These are phyloP conservation scores for Scedosporium apiospermum DNA, from an alignment of 2,329 filamentous ascomycete species.

Conservation along the genomic window DNA sequence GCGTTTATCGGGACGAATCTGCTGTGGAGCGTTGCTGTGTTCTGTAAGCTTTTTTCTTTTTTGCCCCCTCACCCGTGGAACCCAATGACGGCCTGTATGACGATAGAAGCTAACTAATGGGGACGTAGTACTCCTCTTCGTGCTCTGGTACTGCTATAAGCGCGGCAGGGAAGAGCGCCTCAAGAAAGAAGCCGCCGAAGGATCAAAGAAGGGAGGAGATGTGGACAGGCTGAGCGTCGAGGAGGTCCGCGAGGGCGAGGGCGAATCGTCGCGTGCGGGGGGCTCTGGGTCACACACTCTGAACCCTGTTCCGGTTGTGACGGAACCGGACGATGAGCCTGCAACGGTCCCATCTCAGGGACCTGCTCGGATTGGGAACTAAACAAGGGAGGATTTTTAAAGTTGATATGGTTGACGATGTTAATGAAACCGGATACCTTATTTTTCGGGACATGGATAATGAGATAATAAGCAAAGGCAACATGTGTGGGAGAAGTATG, in stretches of 20 bases:
- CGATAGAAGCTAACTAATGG: not conserved
- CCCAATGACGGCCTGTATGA: too few species aligned
- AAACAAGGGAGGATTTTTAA: not conserved
- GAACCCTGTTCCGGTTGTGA: not conserved
- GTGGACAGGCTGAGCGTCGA: constrained; percentile 31
- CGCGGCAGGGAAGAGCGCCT: constrained; percentile 79
- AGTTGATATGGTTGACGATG: not conserved
- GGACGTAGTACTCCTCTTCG: constrained; percentile 68
- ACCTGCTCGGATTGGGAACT: not conserved
- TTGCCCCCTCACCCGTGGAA: not conserved
- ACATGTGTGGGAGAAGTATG: too few species aligned
- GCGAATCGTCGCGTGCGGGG: not conserved
- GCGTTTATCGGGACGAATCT: constrained; percentile 88
- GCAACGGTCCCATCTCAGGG: not conserved
- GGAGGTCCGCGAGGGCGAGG: not conserved
- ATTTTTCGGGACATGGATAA: too few species aligned
- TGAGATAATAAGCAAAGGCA: too few species aligned
- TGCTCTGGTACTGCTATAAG: constrained; percentile 98
- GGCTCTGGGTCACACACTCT: not conserved
- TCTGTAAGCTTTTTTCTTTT: constrained; percentile 50
- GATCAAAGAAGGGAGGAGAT: constrained; percentile 6
- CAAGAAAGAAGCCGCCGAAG: constrained; percentile 41
- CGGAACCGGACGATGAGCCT: not conserved
- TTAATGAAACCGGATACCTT: too few species aligned
- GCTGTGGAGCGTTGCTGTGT: constrained; percentile 79